Percentiles rank a stretch among this genome's conserved stretches.
Conservation (phyloP, 768 basidiomycete species). For the Trametes punicea region DNA sequence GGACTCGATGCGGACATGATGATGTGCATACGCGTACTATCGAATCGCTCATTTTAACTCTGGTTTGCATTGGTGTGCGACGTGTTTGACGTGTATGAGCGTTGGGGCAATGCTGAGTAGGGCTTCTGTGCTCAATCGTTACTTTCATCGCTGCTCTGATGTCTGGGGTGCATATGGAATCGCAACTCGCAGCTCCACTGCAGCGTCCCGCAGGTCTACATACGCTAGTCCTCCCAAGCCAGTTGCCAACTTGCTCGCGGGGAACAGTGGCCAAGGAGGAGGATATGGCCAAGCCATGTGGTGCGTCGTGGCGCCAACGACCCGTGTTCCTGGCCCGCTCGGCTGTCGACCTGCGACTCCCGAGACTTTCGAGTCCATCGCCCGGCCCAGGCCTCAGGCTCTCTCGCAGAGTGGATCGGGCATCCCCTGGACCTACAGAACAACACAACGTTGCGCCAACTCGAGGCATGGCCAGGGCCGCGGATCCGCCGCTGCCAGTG, state of each 20-base stretch:
- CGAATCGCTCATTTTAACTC: neutral
- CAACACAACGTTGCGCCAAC: neutral
- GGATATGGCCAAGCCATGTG: neutral
- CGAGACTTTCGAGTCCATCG: no score
- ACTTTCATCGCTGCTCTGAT: no score
- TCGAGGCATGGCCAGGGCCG: neutral
- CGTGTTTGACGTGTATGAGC: neutral
- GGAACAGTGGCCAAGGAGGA: no score
- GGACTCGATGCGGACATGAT: constrained; percentile 16
- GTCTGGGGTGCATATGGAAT: no score
- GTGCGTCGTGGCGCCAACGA: neutral
- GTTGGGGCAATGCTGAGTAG: no score
- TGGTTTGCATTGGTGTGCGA: neutral
- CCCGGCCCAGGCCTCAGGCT: neutral
- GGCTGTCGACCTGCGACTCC: no score
- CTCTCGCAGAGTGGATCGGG: neutral
- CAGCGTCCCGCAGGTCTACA: no score
- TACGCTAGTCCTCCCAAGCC: no score
- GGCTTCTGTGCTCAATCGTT: no score
- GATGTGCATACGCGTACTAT: neutral
- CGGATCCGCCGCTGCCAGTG: neutral
- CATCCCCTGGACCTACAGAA: neutral
- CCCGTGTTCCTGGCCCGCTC: neutral
- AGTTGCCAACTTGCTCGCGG: no score
- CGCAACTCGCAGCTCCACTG: no score